phyloP scores from a whole-genome alignment of 148 eudicot species.

The Drosera capensis region DNA sequence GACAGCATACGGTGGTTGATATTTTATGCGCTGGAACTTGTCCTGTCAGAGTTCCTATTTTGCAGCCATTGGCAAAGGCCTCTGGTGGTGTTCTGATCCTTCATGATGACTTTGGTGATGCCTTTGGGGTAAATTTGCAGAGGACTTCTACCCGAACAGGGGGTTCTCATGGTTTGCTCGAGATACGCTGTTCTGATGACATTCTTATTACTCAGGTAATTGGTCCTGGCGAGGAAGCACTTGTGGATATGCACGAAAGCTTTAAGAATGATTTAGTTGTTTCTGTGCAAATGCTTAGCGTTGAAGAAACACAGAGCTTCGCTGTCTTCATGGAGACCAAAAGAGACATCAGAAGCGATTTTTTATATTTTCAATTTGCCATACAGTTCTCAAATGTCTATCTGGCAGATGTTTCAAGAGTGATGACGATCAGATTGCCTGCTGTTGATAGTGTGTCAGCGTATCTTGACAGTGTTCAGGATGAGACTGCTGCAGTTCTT shows the following conservation, averaged over 20 bases:
- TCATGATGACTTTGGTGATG: conserved; percentile 97
- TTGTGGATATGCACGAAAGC: conserved; percentile 45
- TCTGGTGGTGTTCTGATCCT: conserved; percentile 80
- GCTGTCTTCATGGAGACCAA: conserved; percentile 61
- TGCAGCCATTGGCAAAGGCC: conserved; percentile 76
- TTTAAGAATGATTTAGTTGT: conserved; percentile 65
- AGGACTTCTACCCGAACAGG: conserved; percentile 73
- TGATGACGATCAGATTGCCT: conserved; percentile 70
- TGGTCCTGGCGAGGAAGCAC: conserved; percentile 93
- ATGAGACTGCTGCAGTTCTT: conserved; percentile 80
- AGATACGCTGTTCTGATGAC: conserved; percentile 65
- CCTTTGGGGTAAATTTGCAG: conserved; percentile 92
- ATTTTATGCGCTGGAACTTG: conserved; percentile 88
- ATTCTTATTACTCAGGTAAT: conserved; percentile 56
- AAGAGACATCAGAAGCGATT: conserved; percentile 55
- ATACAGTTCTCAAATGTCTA: conserved; percentile 64
- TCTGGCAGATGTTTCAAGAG: conserved; percentile 81
- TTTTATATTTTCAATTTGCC: conserved; percentile 66
- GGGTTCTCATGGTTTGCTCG: conserved; percentile 78
- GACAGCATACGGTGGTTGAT: conserved; percentile 66
- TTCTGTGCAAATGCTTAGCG: conserved; percentile 67
- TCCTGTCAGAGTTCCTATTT: conserved; percentile 70
- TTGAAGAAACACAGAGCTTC: conserved; percentile 88
- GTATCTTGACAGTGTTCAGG: conserved; percentile 88
- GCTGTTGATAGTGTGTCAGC: conserved; percentile 79